Base-by-base conservation (phyloP, 768 basidiomycete species). In the Russula ochroleuca region DNA sequence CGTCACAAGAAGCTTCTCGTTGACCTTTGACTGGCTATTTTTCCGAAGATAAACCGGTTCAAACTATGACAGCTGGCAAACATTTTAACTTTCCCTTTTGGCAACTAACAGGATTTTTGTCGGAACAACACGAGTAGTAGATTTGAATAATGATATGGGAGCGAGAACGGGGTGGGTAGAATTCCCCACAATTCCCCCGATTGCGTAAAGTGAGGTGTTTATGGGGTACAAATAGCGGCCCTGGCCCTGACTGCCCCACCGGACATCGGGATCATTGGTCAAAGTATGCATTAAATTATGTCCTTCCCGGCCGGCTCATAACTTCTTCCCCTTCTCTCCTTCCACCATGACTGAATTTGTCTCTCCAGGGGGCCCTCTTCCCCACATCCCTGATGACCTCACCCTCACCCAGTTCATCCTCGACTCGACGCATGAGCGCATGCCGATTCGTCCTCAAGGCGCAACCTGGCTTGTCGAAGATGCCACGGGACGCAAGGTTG, bases 391-490 rank as follows among this genome's bases (percentile, higher is more conserved):
- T 15, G 71, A 72, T 35, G 54, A 70, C 51, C 62, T 72, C 31
- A 69, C 71, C 37, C 63, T 72, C 6, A 15, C 43, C 8, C 71
- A 72, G 54, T 72, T 72, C 58, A 45, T 72, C 10, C 50, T 70
- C 21, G 69, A 70, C 59, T 57, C 59, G 14, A 45, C 68, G 25
- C 70, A 71, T 54, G 60, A 59, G 23, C 48, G 48, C 41, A 57
- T 59, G 28, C 69, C 68, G 17, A n/a, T 48, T 21, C 57, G 62
- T 33, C 55, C 35, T 31, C 43, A 48, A 23, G 54, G 56, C 31
- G 61, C 60, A 17, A 74, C 80, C 0, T 80, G 78, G 76, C 63
- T 81, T 47, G 73, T 81, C 33, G 80, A 81, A 40, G 76, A 79
- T 54, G 68, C 67, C 15, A 78, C 76, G 3, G 78, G 78, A 15